Evolutionary conservation across 2,329 filamentous ascomycete species (phyloP), one percentile per base, ranked within the genome.

Genomic region (Byssothecium circinans): DNA sequence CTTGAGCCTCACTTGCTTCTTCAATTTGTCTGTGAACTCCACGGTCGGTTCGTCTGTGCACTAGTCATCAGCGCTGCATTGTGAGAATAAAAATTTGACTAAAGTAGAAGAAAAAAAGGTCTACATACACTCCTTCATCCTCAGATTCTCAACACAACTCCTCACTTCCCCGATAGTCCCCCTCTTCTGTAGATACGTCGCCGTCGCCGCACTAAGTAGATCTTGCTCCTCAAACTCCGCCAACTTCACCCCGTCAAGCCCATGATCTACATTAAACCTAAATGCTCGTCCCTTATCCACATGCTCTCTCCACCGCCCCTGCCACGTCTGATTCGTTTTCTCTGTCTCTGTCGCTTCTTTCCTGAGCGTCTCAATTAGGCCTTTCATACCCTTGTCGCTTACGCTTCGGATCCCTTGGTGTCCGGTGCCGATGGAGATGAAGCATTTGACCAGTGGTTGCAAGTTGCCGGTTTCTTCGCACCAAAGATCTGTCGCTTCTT

Each of bases 251-350:
- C 47, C 47, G 45, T 64, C 52, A 10, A 70, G 49, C 1, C 67
- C 67, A 37, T 67, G 60, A 14, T 64, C 54, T 10, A 70, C 65
- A 52, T 69, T 68, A 39, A 70, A 68, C 1, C 67, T 62, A 43
- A 65, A 69, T 43, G 66, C 68, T n/a, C 63, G 56, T 2, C 59
- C 61, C 29, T 56, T 50, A 33, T 62, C 60, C 32, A 52, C 57
- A 41, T 62, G 51, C 30, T 56, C 50, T 17, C 43, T 19, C 60
- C 56, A 65, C 15, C 56, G 50, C 1, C 52, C 54, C 40, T 61
- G 49, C 38, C 67, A 68, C 27, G 46, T 53, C 47, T 57, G 58
- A 34, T 56, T 62, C 2, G 65, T 68, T 11, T 52, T 35, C 38
- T 69, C 64, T 25, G 63, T 69, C 49, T 68, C 56, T 0, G 60